These are phyloP conservation scores for Didymella pinodella DNA, from an alignment of 2,329 filamentous ascomycete genomes.

Conservation along the genomic window DNA sequence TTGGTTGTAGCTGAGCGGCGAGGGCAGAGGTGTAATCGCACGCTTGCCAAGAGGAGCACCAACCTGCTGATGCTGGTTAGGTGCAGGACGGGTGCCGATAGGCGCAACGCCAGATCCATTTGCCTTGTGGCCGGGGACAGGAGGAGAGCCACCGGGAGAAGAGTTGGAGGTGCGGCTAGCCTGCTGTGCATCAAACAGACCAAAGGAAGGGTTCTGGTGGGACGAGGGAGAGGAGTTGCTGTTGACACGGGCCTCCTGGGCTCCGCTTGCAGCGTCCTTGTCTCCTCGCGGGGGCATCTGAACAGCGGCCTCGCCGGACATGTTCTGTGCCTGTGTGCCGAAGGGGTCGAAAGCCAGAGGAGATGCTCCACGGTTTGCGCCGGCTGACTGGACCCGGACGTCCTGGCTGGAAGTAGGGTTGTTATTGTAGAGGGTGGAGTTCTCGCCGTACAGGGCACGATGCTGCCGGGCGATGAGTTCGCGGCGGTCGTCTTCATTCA, in stretches of 20 bases:
- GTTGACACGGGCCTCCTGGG: constrained; percentile 74
- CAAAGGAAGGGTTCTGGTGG: constrained; percentile 61
- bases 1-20: constrained; percentile 73
- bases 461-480: constrained; percentile 96
- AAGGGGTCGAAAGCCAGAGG: constrained; percentile 81
- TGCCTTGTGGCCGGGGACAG: constrained; percentile 69
- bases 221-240: constrained; percentile 86
- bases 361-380: constrained; percentile 74
- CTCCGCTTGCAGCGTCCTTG: constrained; percentile 55
- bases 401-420: constrained; percentile 73
- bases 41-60: constrained; percentile 76
- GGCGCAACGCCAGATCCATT: constrained; percentile 77
- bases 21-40: constrained; percentile 88
- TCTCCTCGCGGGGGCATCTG: constrained; percentile 60
- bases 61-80: constrained; percentile 62
- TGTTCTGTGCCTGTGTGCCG: constrained; percentile 59
- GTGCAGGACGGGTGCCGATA: constrained; percentile 86
- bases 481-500: constrained; percentile 95
- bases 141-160: constrained; percentile 83
- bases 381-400: constrained; percentile 65
- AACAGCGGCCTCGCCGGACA: constrained; percentile 61
- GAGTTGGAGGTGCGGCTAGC: constrained; percentile 83
- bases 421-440: constrained; percentile 71
- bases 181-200: constrained; percentile 65
- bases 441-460: constrained; percentile 87